Conservation (phyloP, 116 monocot genomes). For the Dioscorea cayenensis region DNA sequence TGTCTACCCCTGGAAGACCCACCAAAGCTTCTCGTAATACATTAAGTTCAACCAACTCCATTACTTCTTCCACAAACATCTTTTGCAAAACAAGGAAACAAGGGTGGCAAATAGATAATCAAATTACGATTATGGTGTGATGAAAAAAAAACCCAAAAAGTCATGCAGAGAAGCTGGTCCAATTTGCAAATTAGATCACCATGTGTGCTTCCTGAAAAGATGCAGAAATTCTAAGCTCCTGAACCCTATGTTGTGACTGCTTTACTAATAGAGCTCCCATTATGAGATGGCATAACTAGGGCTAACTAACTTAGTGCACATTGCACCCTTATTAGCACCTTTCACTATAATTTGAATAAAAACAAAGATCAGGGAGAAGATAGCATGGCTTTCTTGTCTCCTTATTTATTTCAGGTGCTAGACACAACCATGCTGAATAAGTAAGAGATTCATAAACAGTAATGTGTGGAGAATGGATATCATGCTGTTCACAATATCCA, state of each 20-base stretch:
- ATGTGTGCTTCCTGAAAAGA: no score
- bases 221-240: no score
- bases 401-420: constrained; percentile 39
- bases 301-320: no score
- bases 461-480: constrained; percentile 79
- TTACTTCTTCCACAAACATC: constrained; percentile 84
- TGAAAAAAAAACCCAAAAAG: background rate
- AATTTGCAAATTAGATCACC: background rate
- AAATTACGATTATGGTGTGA: background rate
- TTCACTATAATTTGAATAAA: background rate
- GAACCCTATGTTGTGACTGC: no score
- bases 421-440: constrained; percentile 79
- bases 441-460: constrained; percentile 73
- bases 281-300: no score
- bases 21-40: constrained; percentile 49
- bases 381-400: constrained; percentile 35
- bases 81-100: constrained; percentile 3
- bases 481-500: constrained; percentile 89
- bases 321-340: no score
- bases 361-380: background rate
- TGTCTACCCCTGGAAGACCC: constrained; percentile 62
- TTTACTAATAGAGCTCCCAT: no score
- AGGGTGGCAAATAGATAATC: background rate
- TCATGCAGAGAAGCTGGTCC: background rate
- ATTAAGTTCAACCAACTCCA: constrained; percentile 63